These are phyloP conservation scores for Zhuliangozyma blackwelliae DNA, from an alignment of 1,139 yeast genomes.

Conservation along the genomic window DNA sequence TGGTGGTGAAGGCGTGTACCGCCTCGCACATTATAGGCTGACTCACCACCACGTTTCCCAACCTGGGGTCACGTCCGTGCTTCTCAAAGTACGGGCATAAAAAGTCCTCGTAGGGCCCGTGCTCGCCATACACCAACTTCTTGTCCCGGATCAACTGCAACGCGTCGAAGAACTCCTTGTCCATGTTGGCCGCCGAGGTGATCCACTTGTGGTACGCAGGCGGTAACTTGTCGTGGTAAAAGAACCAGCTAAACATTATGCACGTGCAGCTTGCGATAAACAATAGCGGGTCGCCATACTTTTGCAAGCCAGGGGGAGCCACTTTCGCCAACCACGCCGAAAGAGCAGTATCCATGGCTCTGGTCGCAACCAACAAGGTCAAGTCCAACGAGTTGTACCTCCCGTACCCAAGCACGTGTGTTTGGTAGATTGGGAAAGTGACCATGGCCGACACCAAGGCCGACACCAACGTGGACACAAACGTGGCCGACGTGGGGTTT, in stretches of 20 bases:
- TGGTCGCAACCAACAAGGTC: constrained; percentile 31
- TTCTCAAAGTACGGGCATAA: constrained; percentile 23
- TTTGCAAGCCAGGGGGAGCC: constrained; percentile 12
- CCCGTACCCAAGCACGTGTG: constrained; percentile 25
- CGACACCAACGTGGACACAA: constrained; percentile 27
- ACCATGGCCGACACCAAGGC: constrained; percentile 25
- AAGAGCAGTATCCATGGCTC: constrained; percentile 33
- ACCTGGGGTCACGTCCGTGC: constrained; percentile 22
- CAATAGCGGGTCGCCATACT: constrained; percentile 26
- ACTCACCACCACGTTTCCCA: constrained; percentile 17
- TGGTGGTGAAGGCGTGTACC: constrained; percentile 30
- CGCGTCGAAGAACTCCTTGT: constrained; percentile 22
- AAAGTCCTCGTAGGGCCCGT: constrained; percentile 16
- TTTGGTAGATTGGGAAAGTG: constrained; percentile 28
- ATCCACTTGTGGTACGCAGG: constrained; percentile 38
- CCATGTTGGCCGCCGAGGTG: constrained; percentile 41
- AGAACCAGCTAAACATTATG: constrained; percentile 38
- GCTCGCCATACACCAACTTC: constrained; percentile 23
- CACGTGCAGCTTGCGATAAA: constrained; percentile 26
- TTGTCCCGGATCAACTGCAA: constrained; percentile 22
- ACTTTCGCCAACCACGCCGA: constrained; percentile 20
- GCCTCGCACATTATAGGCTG: constrained; percentile 28
- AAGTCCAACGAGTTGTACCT: constrained; percentile 31
- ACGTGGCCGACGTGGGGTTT: constrained; percentile 16
- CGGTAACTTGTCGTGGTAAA: constrained; percentile 25